phyloP scores from a whole-genome alignment of 495 filamentous ascomycete genomes.

The Podospora appendiculata region DNA sequence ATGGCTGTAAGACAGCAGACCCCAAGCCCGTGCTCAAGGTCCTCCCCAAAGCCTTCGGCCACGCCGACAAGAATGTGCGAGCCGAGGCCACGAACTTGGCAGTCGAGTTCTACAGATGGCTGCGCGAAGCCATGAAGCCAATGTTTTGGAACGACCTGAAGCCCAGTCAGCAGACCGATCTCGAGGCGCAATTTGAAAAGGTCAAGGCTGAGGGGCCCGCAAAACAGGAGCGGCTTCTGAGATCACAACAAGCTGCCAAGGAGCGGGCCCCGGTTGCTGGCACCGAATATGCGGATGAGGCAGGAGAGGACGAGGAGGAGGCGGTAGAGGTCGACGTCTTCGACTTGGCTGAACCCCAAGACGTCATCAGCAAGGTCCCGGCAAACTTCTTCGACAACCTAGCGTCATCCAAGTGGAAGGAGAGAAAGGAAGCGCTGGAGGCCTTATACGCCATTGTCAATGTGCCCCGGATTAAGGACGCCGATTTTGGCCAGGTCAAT shows the following conservation, averaged over 20 bases:
- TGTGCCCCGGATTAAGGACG: conserved; percentile 87
- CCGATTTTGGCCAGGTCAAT: conserved; percentile 75
- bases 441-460: conserved; percentile 70
- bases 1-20: conserved; percentile 92
- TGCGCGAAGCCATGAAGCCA: conserved; percentile 95
- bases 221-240: conserved; percentile 84
- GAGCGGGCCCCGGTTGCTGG: conserved; percentile 55
- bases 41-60: conserved; percentile 85
- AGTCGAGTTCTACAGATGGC: conserved; percentile 94
- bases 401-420: conserved; percentile 93
- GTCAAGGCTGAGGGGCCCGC: conserved; percentile 81
- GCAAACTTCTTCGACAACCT: conserved; percentile 74
- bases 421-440: conserved; percentile 90
- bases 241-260: conserved; percentile 79
- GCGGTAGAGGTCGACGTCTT: conserved; percentile 69
- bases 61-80: conserved; percentile 97
- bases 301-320: conserved; percentile 59
- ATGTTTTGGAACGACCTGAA: conserved; percentile 96
- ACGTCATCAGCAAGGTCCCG: conserved; percentile 78
- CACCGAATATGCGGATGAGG: conserved; percentile 46
- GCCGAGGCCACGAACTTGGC: conserved; percentile 87
- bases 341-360: conserved; percentile 84
- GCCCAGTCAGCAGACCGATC: conserved; percentile 86
- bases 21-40: conserved; percentile 91
- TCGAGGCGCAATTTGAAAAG: conserved; percentile 90